These are phyloP conservation scores for Phragmites australis DNA, from an alignment of 176 grass and related monocot species.

Conservation along the genomic window DNA sequence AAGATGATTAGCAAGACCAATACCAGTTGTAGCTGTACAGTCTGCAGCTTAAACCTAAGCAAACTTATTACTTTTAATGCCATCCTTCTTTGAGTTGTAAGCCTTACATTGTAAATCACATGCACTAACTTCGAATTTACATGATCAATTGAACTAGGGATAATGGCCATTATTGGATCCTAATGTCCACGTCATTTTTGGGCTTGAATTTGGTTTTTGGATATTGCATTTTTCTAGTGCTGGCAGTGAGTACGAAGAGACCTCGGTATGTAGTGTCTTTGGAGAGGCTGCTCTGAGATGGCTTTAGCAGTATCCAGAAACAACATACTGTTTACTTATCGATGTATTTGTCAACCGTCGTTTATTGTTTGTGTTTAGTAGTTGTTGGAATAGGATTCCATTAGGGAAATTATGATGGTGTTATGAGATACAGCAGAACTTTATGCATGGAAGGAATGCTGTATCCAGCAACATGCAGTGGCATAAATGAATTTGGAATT, in stretches of 20 bases:
- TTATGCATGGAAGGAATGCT: constrained; percentile 21
- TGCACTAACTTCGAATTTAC: constrained; percentile 3
- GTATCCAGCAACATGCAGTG: constrained; percentile 17
- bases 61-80: constrained; percentile 2
- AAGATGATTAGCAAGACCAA: background rate
- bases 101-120: background rate
- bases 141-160: constrained; percentile 11
- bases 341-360: background rate
- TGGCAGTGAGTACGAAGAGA: background rate
- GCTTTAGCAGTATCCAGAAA: constrained; percentile 15
- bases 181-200: background rate
- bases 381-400: constrained; percentile 6
- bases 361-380: constrained; percentile 5
- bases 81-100: constrained; percentile 20
- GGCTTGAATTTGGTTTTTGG: constrained; percentile 7
- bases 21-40: constrained; percentile 29
- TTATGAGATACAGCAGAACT: constrained; percentile 6
- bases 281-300: constrained; percentile 5
- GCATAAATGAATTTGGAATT: constrained; percentile 8
- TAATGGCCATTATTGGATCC: background rate
- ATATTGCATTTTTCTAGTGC: background rate
- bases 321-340: background rate
- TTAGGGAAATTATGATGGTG: constrained; percentile 8
- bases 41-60: constrained; percentile 6
- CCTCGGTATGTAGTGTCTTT: background rate